Percentiles rank a stretch among this genome's conserved stretches.
Evolutionary conservation across 352 stramenopile genomes (phyloP).

Genomic region (Globisporangium spinosum): DNA sequence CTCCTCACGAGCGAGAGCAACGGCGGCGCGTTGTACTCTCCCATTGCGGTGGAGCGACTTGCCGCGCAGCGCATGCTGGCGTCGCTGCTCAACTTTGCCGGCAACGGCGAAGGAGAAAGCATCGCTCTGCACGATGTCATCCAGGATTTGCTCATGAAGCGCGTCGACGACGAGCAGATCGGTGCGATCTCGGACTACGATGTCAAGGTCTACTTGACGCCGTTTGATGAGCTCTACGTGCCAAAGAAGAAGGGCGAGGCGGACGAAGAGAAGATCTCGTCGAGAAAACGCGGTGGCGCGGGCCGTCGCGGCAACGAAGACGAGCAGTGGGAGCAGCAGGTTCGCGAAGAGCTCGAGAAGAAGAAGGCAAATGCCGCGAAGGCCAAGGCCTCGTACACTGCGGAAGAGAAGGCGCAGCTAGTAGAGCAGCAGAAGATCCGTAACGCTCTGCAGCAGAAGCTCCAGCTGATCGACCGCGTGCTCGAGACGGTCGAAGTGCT

Average conservation of each 20-base stretch:
- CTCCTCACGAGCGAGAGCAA: slow-evolving; percentile 37
- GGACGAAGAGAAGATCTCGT: slow-evolving; percentile 24
- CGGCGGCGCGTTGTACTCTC: slow-evolving; percentile 55
- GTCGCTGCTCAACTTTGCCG: slow-evolving; percentile 73
- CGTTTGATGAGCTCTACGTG: slow-evolving; percentile 74
- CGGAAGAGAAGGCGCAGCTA: slow-evolving; percentile 55
- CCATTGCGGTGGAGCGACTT: slow-evolving; percentile 41
- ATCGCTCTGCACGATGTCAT: slow-evolving; percentile 71
- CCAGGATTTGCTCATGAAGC: slow-evolving; percentile 51
- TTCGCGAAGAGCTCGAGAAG: slow-evolving; percentile 81
- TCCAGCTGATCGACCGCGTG: slow-evolving; percentile 39
- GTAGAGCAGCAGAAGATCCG: slow-evolving; percentile 61
- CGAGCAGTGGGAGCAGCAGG: slow-evolving; percentile 81
- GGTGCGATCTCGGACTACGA: slow-evolving; percentile 53
- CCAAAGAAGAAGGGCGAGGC: slow-evolving; percentile 39
- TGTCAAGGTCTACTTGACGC: slow-evolving; percentile 53
- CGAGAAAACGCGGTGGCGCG: slow-evolving; percentile 31
- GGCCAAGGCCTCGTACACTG: slow-evolving; percentile 42
- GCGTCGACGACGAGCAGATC: slow-evolving; percentile 47
- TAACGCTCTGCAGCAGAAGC: slow-evolving; percentile 38
- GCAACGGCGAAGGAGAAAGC: slow-evolving; percentile 74
- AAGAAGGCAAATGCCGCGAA: slow-evolving; percentile 43
- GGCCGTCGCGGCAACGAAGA: slow-evolving; percentile 65
- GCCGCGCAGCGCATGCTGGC: slow-evolving; percentile 66
- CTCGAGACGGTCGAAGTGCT: slow-evolving; percentile 68